phyloP scores from a whole-genome alignment of 768 basidiomycete genomes.

The Pleurotus citrinopileatus region DNA sequence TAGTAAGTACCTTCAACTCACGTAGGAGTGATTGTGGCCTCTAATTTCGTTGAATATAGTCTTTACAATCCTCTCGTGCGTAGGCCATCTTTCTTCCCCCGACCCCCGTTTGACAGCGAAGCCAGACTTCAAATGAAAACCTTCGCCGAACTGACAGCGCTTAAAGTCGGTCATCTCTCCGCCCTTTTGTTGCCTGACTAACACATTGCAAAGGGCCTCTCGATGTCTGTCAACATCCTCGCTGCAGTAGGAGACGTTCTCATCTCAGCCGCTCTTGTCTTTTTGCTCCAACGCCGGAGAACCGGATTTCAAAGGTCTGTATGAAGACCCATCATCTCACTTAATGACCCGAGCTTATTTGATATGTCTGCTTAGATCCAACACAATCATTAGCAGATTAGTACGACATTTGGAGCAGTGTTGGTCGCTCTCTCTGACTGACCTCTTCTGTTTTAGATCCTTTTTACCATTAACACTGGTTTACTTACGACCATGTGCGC shows the following conservation, averaged over 20 bases:
- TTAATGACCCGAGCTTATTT: too few relatives aligned
- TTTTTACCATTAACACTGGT: constrained; percentile 43
- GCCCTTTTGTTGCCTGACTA: not conserved
- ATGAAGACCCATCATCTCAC: not conserved
- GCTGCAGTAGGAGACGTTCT: constrained; percentile 45
- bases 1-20: not conserved
- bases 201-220: constrained; percentile 26
- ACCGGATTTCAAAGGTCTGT: constrained; percentile 45
- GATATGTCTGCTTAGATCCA: constrained; percentile 32
- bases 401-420: constrained; percentile 22
- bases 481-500: constrained; percentile 49
- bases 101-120: not conserved
- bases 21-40: not conserved
- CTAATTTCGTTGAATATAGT: constrained; percentile 30
- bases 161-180: constrained; percentile 30
- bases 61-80: constrained; percentile 33
- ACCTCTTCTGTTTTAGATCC: constrained; percentile 24
- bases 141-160: constrained; percentile 27
- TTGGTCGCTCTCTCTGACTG: constrained; percentile 14
- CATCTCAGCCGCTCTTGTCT: constrained; percentile 40
- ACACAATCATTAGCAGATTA: constrained; percentile 45
- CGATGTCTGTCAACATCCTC: constrained; percentile 41
- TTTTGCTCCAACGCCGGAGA: constrained; percentile 39
- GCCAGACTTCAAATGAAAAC: constrained; percentile 29
- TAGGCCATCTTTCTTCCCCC: not conserved